A percentile compares a stretch with the other conserved stretches of the same genome.
Conservation (phyloP, 306 rosid genomes). For the Casuarina cunninghamiana region DNA sequence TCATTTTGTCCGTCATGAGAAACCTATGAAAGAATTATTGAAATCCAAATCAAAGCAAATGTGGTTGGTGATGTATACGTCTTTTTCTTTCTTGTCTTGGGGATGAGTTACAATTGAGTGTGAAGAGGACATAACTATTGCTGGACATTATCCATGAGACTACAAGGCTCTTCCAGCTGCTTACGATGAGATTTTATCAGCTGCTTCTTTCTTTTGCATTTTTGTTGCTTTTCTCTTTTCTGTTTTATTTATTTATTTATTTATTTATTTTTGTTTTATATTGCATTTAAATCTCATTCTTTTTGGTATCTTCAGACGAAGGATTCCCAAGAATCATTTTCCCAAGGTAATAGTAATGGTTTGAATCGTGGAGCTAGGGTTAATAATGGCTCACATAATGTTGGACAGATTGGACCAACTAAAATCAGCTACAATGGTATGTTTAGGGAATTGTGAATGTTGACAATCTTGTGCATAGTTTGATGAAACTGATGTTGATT, state of each 20-base stretch:
- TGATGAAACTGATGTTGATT: constrained; percentile 18
- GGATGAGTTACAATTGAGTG: neutral
- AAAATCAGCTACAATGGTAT: constrained; percentile 47
- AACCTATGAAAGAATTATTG: no score
- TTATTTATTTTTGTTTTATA: neutral
- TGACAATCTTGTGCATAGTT: constrained; percentile 26
- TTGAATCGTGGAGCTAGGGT: constrained; percentile 39
- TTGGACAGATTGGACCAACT: constrained; percentile 36
- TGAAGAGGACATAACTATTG: neutral
- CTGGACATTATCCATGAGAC: neutral
- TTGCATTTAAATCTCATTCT: constrained; percentile 14
- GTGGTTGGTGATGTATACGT: neutral
- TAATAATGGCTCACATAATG: constrained; percentile 24
- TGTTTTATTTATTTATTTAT: neutral
- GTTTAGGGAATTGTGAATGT: constrained; percentile 25
- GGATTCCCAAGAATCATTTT: constrained; percentile 50
- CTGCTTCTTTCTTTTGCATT: neutral
- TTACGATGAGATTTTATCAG: neutral
- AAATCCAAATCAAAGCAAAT: no score
- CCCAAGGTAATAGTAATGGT: constrained; percentile 34
- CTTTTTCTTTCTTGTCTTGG: neutral
- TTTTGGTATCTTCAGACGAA: constrained; percentile 41
- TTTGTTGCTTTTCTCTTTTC: constrained; percentile 2
- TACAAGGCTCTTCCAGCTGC: neutral
- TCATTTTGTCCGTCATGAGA: no score